A percentile compares a stretch with the other conserved stretches of the same genome.
Evolutionary conservation across 1,284 basidiomycete genomes (phyloP).

Genomic region (Cronartium quercuum): DNA sequence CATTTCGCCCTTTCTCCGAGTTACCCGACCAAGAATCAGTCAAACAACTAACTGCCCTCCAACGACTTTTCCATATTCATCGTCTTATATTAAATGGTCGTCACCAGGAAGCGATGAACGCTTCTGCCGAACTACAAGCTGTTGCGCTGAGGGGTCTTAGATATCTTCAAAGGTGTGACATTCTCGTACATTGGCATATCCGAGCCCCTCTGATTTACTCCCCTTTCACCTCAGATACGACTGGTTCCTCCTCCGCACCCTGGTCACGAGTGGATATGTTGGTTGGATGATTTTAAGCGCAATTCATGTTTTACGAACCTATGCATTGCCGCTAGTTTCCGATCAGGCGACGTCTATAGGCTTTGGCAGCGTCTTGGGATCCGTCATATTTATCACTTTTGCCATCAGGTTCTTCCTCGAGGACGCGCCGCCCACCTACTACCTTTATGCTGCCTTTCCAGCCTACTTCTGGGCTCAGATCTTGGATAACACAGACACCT

Average conservation of each 20-base stretch:
- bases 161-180: conserved; percentile 68
- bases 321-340: conserved; percentile 49
- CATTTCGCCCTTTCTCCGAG: conserved; percentile 59
- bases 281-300: conserved; percentile 60
- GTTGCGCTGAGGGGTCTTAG: conserved; percentile 62
- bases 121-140: conserved; percentile 58
- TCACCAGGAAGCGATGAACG: conserved; percentile 56
- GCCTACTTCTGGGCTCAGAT: conserved; percentile 59
- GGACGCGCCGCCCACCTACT: conserved; percentile 66
- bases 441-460: conserved; percentile 68
- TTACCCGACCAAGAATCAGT: conserved; percentile 49
- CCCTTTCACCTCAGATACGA: conserved; percentile 57
- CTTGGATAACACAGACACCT: conserved; percentile 32
- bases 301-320: conserved; percentile 44
- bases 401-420: conserved; percentile 61
- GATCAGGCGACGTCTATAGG: conserved; percentile 11
- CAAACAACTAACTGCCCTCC: conserved; percentile 52
- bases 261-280: conserved; percentile 67
- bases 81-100: conserved; percentile 47
- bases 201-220: not conserved
- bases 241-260: conserved; percentile 62
- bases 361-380: conserved; percentile 50
- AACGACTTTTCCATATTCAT: conserved; percentile 48
- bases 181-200: not conserved
- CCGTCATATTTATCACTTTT: conserved; percentile 43